Percentiles rank a stretch among this genome's conserved stretches.
Conservation (phyloP, 169 alveolate species). For the Plasmodium billcollinsi region DNA sequence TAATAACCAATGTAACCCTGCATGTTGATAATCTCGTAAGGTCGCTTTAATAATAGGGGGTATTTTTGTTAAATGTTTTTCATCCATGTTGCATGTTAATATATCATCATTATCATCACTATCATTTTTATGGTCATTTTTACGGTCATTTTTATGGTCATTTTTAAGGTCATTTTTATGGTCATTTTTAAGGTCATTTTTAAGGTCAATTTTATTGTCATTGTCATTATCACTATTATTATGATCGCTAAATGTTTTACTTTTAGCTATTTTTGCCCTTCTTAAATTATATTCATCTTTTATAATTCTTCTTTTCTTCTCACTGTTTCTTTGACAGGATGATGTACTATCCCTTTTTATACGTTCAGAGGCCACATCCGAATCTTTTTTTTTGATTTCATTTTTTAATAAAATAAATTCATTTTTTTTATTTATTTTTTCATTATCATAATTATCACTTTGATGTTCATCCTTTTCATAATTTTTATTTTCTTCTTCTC, state of each 20-base stretch:
- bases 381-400: not conserved
- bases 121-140: no score
- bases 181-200: no score
- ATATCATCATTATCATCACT: slow-evolving; percentile 34
- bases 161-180: no score
- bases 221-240: no score
- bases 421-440: not conserved
- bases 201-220: no score
- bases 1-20: slow-evolving; percentile 98
- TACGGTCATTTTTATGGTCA: no score
- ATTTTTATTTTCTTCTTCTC: not conserved
- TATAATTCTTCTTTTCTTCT: not conserved
- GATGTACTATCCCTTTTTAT: no score
- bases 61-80: slow-evolving; percentile 81
- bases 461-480: not conserved
- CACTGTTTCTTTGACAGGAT: not conserved
- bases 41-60: slow-evolving; percentile 94
- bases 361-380: not conserved
- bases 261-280: not conserved
- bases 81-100: slow-evolving; percentile 82
- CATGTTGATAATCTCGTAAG: slow-evolving; percentile 95
- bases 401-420: not conserved
- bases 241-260: slow-evolving; percentile 4
- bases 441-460: not conserved
- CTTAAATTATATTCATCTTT: not conserved